These are phyloP conservation scores for Rachicladosporium sp. DNA, from an alignment of 2,329 filamentous ascomycete genomes.

Conservation along the genomic window DNA sequence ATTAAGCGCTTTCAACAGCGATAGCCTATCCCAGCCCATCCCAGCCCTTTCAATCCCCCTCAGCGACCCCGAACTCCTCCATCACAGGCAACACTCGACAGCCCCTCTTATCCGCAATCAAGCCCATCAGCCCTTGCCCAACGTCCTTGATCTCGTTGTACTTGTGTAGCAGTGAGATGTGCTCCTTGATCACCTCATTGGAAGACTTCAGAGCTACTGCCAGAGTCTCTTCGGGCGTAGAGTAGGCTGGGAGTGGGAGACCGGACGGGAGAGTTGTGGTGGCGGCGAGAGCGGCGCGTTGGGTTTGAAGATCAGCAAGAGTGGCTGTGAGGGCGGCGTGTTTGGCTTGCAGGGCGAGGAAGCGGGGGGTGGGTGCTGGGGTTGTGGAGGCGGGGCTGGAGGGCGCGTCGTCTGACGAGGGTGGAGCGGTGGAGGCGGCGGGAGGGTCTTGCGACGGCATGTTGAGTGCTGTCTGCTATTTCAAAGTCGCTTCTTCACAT, in stretches of 20 bases:
- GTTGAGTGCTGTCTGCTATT: too few species aligned
- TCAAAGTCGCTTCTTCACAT: neutral
- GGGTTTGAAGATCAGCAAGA: conserved; percentile 33
- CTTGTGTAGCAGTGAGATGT: conserved; percentile 53
- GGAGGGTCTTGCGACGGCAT: too few species aligned
- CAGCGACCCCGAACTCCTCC: conserved; percentile 34
- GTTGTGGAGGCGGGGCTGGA: neutral
- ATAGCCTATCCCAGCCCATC: neutral
- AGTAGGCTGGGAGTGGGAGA: conserved; percentile 12
- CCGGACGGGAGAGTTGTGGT: conserved; percentile 15
- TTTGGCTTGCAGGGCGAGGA: conserved; percentile 12
- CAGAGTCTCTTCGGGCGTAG: conserved; percentile 11
- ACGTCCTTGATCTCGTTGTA: conserved; percentile 64
- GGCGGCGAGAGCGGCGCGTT: conserved; percentile 26
- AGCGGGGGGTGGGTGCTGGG: neutral
- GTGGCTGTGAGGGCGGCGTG: conserved; percentile 35
- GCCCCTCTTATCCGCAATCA: conserved; percentile 54
- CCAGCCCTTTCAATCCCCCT: conserved; percentile 27
- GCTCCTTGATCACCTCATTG: conserved; percentile 43
- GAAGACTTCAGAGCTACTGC: conserved; percentile 29
- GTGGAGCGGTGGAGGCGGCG: too few species aligned
- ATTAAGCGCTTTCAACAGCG: neutral
- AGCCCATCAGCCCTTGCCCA: conserved; percentile 51
- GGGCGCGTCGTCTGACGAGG: too few species aligned
- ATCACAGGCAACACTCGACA: conserved; percentile 39